Conservation (phyloP, 352 stramenopile genomes). For the Peronospora belbahrii region DNA sequence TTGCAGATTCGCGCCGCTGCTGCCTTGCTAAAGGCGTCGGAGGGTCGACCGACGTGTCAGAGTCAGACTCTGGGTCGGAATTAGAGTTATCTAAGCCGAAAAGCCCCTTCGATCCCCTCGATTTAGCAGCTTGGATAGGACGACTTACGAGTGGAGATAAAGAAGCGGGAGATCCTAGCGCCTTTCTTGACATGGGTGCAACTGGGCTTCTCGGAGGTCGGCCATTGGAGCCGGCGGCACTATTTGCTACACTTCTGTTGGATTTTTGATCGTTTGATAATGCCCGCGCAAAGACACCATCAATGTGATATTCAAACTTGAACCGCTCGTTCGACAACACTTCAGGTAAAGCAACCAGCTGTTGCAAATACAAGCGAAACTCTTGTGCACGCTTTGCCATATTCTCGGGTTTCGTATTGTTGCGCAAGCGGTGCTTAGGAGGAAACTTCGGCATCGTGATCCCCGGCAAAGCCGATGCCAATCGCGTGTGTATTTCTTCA, state of each 20-base stretch:
- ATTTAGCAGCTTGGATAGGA: conserved; percentile 9
- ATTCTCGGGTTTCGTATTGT: conserved; percentile 77
- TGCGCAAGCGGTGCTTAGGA: conserved; percentile 64
- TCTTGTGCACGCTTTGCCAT: conserved; percentile 82
- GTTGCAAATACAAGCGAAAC: conserved; percentile 65
- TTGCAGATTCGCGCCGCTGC: conserved; percentile 17
- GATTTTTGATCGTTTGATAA: conserved; percentile 18
- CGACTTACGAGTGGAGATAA: conserved; percentile 15
- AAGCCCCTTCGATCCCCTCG: conserved; percentile 30
- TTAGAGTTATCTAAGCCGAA: conserved; percentile 51
- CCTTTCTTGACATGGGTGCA: conserved; percentile 11
- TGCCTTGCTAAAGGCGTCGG: conserved; percentile 12
- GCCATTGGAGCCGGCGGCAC: conserved; percentile 6
- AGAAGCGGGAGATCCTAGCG: conserved; percentile 4
- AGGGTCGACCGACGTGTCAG: conserved; percentile 33
- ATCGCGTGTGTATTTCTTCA: conserved; percentile 53
- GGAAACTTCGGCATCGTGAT: conserved; percentile 62
- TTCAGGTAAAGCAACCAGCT: conserved; percentile 39
- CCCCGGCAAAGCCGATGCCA: conserved; percentile 26
- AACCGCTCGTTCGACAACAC: conserved; percentile 58
- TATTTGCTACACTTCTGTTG: conserved; percentile 9
- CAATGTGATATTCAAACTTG: conserved; percentile 55
- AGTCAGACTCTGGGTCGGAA: conserved; percentile 46
- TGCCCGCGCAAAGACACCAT: conserved; percentile 31
- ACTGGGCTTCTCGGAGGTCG: conserved; percentile 23